Evolutionary conservation across 352 stramenopile genomes (phyloP).

Genomic region (Globisporangium recalcitrans): DNA sequence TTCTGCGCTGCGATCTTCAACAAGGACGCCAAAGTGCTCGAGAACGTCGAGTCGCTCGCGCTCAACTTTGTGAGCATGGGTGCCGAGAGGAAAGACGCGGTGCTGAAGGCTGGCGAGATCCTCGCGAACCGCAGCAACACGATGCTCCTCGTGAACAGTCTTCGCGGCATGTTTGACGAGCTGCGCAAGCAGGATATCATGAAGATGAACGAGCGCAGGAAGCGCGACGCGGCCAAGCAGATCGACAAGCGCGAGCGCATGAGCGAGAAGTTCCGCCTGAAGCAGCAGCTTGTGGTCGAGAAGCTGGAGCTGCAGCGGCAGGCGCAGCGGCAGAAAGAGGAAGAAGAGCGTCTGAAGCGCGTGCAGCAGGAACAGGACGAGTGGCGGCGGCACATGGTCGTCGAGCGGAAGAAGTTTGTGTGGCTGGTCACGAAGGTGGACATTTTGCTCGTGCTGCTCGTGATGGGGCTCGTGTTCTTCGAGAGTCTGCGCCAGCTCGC

Average conservation of each 20-base stretch:
- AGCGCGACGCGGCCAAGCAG: constrained; percentile 51
- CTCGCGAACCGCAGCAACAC: constrained; percentile 78
- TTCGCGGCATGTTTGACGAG: constrained; percentile 67
- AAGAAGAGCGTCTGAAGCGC: constrained; percentile 31
- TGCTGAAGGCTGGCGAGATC: constrained; percentile 76
- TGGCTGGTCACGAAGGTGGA: constrained; percentile 67
- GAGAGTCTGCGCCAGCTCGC: constrained; percentile 57
- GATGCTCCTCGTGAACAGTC: constrained; percentile 59
- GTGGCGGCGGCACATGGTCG: constrained; percentile 30
- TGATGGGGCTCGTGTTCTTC: constrained; percentile 75
- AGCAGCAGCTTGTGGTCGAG: constrained; percentile 57
- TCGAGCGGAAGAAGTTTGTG: constrained; percentile 40
- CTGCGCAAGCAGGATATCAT: constrained; percentile 65
- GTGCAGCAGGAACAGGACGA: constrained; percentile 25
- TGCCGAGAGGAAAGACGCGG: constrained; percentile 52
- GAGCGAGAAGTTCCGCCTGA: constrained; percentile 56
- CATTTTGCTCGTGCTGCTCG: constrained; percentile 63
- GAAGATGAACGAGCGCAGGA: constrained; percentile 70
- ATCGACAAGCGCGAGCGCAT: constrained; percentile 58
- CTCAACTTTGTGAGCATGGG: constrained; percentile 62
- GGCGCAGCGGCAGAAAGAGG: constrained; percentile 44
- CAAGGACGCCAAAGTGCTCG: constrained; percentile 46
- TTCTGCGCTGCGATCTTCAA: constrained; percentile 59
- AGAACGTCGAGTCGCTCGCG: constrained; percentile 60
- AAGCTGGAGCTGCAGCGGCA: constrained; percentile 55